Evolutionary conservation across 2,329 filamentous ascomycete genomes (phyloP).

Genomic region (Scolecobasidium constrictum): DNA sequence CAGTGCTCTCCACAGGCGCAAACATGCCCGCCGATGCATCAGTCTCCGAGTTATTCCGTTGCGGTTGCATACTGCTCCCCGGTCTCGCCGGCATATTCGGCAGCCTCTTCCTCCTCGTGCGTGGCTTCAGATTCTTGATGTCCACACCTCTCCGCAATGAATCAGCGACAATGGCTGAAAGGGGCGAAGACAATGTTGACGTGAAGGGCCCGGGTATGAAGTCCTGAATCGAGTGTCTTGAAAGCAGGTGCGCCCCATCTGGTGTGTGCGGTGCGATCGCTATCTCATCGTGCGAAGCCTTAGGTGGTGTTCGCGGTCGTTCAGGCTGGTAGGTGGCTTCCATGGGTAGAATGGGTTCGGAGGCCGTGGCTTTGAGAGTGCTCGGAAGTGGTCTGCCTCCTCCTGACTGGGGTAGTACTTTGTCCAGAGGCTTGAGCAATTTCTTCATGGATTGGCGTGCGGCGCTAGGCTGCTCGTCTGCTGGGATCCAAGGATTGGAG

Average conservation of each 20-base stretch:
- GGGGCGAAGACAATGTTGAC: slow-evolving; percentile 47
- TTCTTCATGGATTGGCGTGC: slow-evolving; percentile 2
- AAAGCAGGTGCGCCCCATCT: slow-evolving; percentile 26
- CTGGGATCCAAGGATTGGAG: slow-evolving; percentile 9
- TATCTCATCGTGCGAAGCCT: slow-evolving; percentile 7
- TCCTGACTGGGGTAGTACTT: slow-evolving; percentile 4
- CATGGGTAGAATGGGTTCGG: slow-evolving; percentile 17
- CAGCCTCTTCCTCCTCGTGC: slow-evolving; percentile 3
- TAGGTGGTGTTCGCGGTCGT: slow-evolving; percentile 5
- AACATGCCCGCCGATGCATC: not conserved
- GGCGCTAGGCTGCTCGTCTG: slow-evolving; percentile 3
- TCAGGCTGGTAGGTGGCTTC: slow-evolving; percentile 8
- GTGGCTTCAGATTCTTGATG: not conserved
- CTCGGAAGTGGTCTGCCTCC: slow-evolving; percentile 11
- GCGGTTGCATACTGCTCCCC: not conserved
- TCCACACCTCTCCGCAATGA: slow-evolving; percentile 43
- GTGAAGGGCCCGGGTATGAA: slow-evolving; percentile 49
- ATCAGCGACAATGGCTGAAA: slow-evolving; percentile 55
- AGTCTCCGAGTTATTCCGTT: slow-evolving; percentile 6
- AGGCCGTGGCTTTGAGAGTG: slow-evolving; percentile 20
- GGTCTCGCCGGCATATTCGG: slow-evolving; percentile 8
- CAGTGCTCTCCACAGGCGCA: too few relatives aligned
- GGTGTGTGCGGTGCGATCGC: slow-evolving; percentile 27
- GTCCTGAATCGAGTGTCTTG: slow-evolving; percentile 38
- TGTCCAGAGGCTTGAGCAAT: slow-evolving; percentile 7